These are phyloP conservation scores for Skeletonema grethae DNA, from an alignment of 108 stramenopile genomes.

Conservation along the genomic window DNA sequence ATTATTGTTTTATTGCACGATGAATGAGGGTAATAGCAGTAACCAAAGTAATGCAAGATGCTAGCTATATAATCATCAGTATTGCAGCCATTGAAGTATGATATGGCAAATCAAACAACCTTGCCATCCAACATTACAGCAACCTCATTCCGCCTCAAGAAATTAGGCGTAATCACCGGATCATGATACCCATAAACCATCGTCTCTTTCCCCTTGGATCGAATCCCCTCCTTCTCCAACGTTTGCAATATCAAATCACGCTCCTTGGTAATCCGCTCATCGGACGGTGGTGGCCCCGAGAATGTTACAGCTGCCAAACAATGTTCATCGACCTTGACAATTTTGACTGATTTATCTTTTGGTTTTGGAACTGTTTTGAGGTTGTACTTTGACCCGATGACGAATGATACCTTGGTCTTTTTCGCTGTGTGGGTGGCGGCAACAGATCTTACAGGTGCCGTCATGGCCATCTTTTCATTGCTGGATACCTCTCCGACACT, in stretches of 20 bases:
- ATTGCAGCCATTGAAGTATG: no score
- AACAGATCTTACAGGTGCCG: conserved; percentile 54
- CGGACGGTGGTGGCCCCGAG: conserved; percentile 62
- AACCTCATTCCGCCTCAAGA: conserved; percentile 67
- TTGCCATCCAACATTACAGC: conserved; percentile 57
- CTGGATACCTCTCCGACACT: conserved; percentile 20
- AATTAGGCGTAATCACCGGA: conserved; percentile 69
- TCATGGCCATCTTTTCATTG: conserved; percentile 68
- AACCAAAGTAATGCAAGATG: no score
- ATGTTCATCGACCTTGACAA: conserved; percentile 51
- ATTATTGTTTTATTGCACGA: no score
- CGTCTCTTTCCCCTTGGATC: conserved; percentile 36
- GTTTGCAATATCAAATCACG: conserved; percentile 33
- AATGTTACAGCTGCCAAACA: conserved; percentile 58
- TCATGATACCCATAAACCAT: conserved; percentile 76
- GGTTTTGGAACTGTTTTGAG: conserved; percentile 62
- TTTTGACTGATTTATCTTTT: conserved; percentile 44
- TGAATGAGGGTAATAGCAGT: no score
- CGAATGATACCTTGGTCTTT: conserved; percentile 63
- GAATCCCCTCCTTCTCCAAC: conserved; percentile 47
- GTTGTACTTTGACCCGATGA: conserved; percentile 64
- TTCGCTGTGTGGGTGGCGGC: conserved; percentile 24
- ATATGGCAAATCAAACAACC: no score
- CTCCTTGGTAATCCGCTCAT: conserved; percentile 49
- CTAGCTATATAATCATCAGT: no score